Base-by-base conservation (phyloP, 805 yeast species). In the Candida tallmaniae region DNA sequence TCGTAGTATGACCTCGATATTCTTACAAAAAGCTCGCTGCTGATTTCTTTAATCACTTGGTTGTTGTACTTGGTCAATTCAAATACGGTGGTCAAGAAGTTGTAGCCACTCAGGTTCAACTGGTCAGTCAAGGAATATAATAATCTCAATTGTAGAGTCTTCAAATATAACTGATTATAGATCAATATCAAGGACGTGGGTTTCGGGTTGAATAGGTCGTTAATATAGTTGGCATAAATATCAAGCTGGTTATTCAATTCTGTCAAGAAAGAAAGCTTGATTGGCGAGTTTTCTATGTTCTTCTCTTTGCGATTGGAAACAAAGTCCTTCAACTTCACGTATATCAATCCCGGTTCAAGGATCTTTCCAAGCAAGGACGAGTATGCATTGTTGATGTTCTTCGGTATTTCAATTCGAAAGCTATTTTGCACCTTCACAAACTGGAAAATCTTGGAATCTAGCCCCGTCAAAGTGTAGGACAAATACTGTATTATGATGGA, bases 291-390 rank as follows among this genome's bases (percentile, higher is more conserved):
- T 4, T 45, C 47, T 10, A 16, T 58, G 45, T 43, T 56, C 11
- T 42, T 53, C n/a, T n/a, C n/a, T n/a, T n/a, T n/a, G n/a, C n/a
- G n/a, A 27, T 47, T 32, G 15, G 46, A 31, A 24, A 70, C 42
- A 14, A 50, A 46, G 11, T 33, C 36, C 4, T 52, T 55, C 23
- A 86, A 55, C 27, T 62, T 54, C 33, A 70, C 68, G 56, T 74
- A 85, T 3, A 87, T 58, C 22, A 88, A 56, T 0, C 85, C 90
- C 1, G 87, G 82, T 53, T 88, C 96, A 26, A 81, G 60, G 1
- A 83, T 58, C 18, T 67, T 54, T 36, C 70, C 75, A 21, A 85
- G 53, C 18, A 78, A 46, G 0, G 78, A 78, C 29, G 80, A 67
- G 16, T 73, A 62, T 5, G 87, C 73, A 40, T 70, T 72, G 17